Percentiles rank a stretch among this genome's conserved stretches.
phyloP scores from a whole-genome alignment of 1,284 basidiomycete genomes.

The Rhodofomes roseus region DNA sequence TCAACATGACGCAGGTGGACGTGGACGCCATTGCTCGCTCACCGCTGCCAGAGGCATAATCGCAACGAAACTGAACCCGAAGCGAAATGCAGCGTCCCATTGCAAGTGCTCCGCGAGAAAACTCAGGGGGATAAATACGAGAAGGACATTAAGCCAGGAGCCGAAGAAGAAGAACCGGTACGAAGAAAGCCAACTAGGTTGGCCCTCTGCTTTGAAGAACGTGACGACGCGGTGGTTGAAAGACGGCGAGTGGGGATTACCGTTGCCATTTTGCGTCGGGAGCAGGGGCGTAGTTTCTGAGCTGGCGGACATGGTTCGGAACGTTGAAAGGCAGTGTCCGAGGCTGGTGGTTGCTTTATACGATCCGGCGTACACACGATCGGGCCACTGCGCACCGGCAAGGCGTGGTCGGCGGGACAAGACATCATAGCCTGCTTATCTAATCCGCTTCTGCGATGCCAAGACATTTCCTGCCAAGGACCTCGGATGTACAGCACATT shows the following conservation, averaged over 20 bases:
- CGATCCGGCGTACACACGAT: background rate
- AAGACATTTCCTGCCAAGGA: background rate
- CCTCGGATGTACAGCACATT: background rate
- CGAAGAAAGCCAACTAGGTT: constrained; percentile 61
- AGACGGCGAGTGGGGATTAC: constrained; percentile 23
- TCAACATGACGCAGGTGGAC: background rate
- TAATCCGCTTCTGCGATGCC: background rate
- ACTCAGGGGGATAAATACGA: constrained; percentile 57
- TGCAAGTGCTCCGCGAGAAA: constrained; percentile 56
- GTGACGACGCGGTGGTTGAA: constrained; percentile 36
- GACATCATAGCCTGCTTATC: background rate
- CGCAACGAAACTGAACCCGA: constrained; percentile 79
- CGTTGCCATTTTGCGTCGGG: constrained; percentile 31
- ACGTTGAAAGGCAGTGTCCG: constrained; percentile 1
- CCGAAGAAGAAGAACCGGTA: constrained; percentile 67
- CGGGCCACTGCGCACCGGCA: background rate
- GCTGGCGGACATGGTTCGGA: constrained; percentile 23
- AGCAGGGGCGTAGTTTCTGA: constrained; percentile 42
- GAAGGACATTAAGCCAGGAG: constrained; percentile 75
- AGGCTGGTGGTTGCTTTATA: background rate
- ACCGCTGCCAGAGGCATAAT: constrained; percentile 88
- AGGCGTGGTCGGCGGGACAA: background rate
- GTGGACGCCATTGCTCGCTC: constrained; percentile 9
- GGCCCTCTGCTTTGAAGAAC: constrained; percentile 53
- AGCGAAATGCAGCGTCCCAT: constrained; percentile 85